Base-by-base conservation (phyloP, 2,329 filamentous ascomycete species). In the Calonectria henricotiae region DNA sequence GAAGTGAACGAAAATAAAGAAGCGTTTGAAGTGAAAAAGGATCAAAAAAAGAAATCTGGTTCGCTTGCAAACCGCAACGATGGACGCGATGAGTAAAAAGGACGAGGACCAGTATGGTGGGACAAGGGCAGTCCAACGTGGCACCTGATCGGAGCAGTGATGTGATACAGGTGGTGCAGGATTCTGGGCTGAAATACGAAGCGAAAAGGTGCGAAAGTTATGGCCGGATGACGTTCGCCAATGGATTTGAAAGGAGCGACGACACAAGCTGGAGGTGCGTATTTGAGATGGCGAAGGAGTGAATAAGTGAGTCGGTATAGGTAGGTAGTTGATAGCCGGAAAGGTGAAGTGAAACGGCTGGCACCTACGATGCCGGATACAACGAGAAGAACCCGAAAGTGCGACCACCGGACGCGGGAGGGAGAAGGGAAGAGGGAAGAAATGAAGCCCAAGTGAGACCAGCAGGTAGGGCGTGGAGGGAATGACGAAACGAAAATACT, bases 181-280 rank as follows among this genome's bases (percentile, higher is more conserved):
- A 69, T 63, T 55, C 60, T 68, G 49, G 67, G 71, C 62, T 37
- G 67, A 76, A 46, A 78, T 75, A 73, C 74, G 76, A 77, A 71
- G 69, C 51, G 32, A 60, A 51, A 64, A 62, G 62, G 51, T 46
- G 62, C 55, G 37, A 49, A 65, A 58, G 47, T 51, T 35, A 44
- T 43, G 60, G 61, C 49, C 51, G 61, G 65, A 44, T 44, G 35
- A 67, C 62, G 69, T 67, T 63, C 68, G 71, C 71, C 51, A 67
- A 70, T 20, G 27, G 32, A 58, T 67, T 44, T 61, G 11, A 13
- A 72, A 71, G 35, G 54, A 66, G 61, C 64, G 44, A 65, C 32
- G 62, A 51, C 30, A 54, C 67, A 71, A 65, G 46, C 67, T 73
- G 66, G 71, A 67, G 20, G 55, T 68, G 60, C 25, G 58, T 61